phyloP scores from a whole-genome alignment of 495 filamentous ascomycete species.

The Penicillium paxilli region DNA sequence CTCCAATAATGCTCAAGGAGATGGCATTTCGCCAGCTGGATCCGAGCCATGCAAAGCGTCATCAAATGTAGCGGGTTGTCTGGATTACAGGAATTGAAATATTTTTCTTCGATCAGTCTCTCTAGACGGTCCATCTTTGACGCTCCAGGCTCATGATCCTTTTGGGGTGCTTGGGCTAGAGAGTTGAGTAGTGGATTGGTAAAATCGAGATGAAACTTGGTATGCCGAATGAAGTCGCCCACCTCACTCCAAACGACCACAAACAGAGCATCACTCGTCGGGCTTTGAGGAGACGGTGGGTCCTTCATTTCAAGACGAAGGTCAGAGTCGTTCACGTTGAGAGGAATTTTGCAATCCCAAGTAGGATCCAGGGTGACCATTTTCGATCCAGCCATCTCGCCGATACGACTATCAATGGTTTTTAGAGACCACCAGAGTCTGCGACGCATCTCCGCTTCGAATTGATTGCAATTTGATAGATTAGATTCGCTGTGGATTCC shows the following conservation, averaged over 20 bases:
- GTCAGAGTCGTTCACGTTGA: conserved; percentile 59
- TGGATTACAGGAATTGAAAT: conserved; percentile 46
- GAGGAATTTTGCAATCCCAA: conserved; percentile 55
- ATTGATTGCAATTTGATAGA: conserved; percentile 23
- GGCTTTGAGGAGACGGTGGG: conserved; percentile 30
- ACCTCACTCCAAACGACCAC: conserved; percentile 49
- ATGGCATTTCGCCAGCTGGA: conserved; percentile 41
- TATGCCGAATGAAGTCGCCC: conserved; percentile 48
- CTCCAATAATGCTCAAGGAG: conserved; percentile 48
- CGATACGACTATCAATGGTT: conserved; percentile 51
- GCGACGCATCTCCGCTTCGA: conserved; percentile 60
- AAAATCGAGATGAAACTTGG: conserved; percentile 50
- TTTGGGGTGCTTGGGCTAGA: conserved; percentile 26
- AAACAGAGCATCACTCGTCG: conserved; percentile 53
- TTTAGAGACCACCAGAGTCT: conserved; percentile 61
- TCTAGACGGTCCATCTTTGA: conserved; percentile 38
- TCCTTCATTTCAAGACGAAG: conserved; percentile 51
- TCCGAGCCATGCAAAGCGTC: conserved; percentile 52
- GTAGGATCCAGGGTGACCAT: conserved; percentile 41
- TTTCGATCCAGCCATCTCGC: conserved; percentile 44
- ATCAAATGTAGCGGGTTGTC: conserved; percentile 31
- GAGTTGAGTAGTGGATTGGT: conserved; percentile 46
- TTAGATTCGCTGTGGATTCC: conserved; percentile 49
- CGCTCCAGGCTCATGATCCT: conserved; percentile 15
- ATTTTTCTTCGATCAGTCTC: conserved; percentile 45